Evolutionary conservation across 2,329 filamentous ascomycete genomes (phyloP).

Genomic region (Malbranchea cinnamomea): DNA sequence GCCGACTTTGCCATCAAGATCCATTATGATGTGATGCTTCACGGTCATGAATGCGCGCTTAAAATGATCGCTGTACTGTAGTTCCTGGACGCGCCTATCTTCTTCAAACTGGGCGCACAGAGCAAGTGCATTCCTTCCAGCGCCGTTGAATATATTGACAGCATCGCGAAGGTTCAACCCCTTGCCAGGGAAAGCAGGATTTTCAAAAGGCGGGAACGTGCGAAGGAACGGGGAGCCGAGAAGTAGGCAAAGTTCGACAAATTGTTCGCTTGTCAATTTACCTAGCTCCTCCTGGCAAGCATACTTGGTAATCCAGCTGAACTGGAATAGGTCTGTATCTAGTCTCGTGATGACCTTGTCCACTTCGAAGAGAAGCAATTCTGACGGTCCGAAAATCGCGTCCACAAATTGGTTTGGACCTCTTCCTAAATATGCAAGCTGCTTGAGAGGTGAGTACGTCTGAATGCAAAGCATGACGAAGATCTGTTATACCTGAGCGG

Average conservation of each 20-base stretch:
- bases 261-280: constrained; percentile 51
- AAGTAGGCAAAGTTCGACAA: constrained; percentile 72
- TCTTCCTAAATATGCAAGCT: constrained; percentile 61
- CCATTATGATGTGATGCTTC: constrained; percentile 74
- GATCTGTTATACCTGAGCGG: constrained; percentile 51
- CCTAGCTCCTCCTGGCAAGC: constrained; percentile 54
- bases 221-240: constrained; percentile 67
- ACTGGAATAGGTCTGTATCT: constrained; percentile 43
- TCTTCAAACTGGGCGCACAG: constrained; percentile 70
- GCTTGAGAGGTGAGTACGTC: constrained; percentile 6
- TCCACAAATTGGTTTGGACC: constrained; percentile 53
- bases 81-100: constrained; percentile 53
- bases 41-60: constrained; percentile 72
- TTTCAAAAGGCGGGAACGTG: constrained; percentile 62
- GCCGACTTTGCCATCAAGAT: constrained; percentile 59
- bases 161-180: constrained; percentile 55
- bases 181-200: constrained; percentile 40
- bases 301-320: constrained; percentile 50
- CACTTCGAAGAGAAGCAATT: constrained; percentile 73
- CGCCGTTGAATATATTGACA: constrained; percentile 55
- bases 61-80: constrained; percentile 72
- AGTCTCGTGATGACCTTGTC: constrained; percentile 52
- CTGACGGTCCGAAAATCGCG: constrained; percentile 69
- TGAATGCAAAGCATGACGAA: constrained; percentile 1
- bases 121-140: constrained; percentile 52